Evolutionary conservation across 805 yeast species (phyloP), one percentile per base, ranked within the genome.

Genomic region (Nakazawaea ishiwadae): DNA sequence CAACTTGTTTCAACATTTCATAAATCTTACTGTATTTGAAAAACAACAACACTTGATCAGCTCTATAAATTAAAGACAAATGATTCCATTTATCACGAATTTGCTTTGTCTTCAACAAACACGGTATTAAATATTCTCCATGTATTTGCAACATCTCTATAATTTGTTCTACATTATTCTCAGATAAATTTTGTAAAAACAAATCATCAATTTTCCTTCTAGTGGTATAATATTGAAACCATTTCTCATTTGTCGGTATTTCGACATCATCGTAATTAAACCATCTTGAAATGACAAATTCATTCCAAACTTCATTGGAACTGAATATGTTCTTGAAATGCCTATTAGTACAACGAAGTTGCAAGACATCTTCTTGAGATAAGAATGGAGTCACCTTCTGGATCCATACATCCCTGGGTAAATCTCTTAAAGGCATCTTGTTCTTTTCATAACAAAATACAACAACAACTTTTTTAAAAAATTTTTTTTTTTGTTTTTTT

Each of bases 371-470:
- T 3, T n/a, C n/a, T 24, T 19, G 10, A 11, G 11, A 8, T 5
- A 43, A 19, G 29, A 3, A 40, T 8, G 37, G 32, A 15, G 28
- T 23, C 12, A 26, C 35, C 9, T 35, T 21, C n/a, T n/a, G 15
- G 11, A 24, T 18, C 44, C 44, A 41, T 17, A 41, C 26, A 26
- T 41, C 44, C 5, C 28, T 24, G 24, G 40, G 40, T 15, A 41
- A 17, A 23, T 14, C 21, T 11, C 24, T 17, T 14, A 40, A 6
- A 19, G 23, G 18, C 36, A 14, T 24, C n/a, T n/a, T n/a, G n/a
- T n/a, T n/a, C n/a, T n/a, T n/a, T n/a, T n/a, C n/a, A n/a, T n/a
- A n/a, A n/a, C n/a, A n/a, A n/a, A n/a, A n/a, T n/a, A n/a, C n/a
- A n/a, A n/a, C n/a, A n/a, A n/a, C n/a, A n/a, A n/a, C n/a, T n/a